phyloP scores from a whole-genome alignment of 2,329 filamentous ascomycete species.

The Aspergillus tamarii region DNA sequence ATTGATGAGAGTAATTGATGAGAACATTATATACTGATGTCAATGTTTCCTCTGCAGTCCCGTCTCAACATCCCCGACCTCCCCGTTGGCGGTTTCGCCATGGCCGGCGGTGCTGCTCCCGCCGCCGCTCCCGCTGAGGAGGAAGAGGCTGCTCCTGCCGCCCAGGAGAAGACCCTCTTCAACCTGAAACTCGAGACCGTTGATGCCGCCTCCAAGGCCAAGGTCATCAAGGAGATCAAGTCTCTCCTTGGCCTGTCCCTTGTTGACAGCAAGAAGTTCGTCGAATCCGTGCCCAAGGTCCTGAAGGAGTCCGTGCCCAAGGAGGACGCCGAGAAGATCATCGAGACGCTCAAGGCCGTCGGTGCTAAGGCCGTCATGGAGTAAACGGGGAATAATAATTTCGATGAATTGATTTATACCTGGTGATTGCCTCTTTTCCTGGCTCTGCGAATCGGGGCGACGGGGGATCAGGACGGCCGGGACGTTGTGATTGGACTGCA shows the following conservation, averaged over 20 bases:
- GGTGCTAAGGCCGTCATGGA: slow-evolving; percentile 91
- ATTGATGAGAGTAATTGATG: not conserved
- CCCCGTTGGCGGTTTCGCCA: slow-evolving; percentile 88
- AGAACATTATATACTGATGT: slow-evolving; percentile 2
- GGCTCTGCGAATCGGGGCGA: slow-evolving; percentile 11
- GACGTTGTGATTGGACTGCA: slow-evolving; percentile 27
- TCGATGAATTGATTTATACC: slow-evolving; percentile 15
- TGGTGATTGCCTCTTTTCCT: slow-evolving; percentile 10
- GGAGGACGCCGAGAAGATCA: slow-evolving; percentile 98
- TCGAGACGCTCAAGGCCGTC: slow-evolving; percentile 89
- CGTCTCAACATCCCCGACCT: slow-evolving; percentile 98
- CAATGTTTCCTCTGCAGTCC: slow-evolving; percentile 58
- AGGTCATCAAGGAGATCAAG: slow-evolving; percentile 99
- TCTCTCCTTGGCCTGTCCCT: slow-evolving; percentile 88
- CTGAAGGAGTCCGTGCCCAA: slow-evolving; percentile 99
- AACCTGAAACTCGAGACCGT: slow-evolving; percentile 91
- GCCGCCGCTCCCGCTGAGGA: slow-evolving; percentile 68
- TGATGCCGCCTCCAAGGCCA: slow-evolving; percentile 87
- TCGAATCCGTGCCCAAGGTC: slow-evolving; percentile 95
- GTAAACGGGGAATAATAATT: slow-evolving; percentile 52
- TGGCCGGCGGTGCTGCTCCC: slow-evolving; percentile 63
- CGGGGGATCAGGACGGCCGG: slow-evolving; percentile 15
- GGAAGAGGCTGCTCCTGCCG: slow-evolving; percentile 84
- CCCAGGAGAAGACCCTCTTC: slow-evolving; percentile 94
- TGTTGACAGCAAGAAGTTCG: slow-evolving; percentile 99